Percentiles rank a stretch among this genome's conserved stretches.
phyloP scores from a whole-genome alignment of 495 filamentous ascomycete genomes.

The Terfezia boudieri region DNA sequence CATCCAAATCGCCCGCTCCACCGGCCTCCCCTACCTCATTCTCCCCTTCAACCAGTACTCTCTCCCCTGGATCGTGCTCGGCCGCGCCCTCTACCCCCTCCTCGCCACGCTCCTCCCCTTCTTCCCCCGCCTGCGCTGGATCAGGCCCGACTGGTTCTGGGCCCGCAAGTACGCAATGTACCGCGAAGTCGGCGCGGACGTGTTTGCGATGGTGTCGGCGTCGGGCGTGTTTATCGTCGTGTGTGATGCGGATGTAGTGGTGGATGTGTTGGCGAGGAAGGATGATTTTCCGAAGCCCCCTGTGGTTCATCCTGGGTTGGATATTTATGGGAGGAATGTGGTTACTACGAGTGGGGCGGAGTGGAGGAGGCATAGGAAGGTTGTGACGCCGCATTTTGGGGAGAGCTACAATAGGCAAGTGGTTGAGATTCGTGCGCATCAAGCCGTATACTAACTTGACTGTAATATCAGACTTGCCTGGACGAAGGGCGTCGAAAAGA shows the following conservation, averaged over 20 bases:
- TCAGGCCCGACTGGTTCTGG: constrained; percentile 24
- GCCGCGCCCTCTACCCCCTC: background rate
- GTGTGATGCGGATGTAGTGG: constrained; percentile 35
- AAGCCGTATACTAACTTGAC: background rate
- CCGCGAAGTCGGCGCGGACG: constrained; percentile 22
- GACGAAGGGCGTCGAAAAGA: background rate
- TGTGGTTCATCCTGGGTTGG: constrained; percentile 31
- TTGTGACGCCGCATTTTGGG: constrained; percentile 43
- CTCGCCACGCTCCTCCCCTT: background rate
- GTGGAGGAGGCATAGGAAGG: constrained; percentile 48
- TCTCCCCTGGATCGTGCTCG: background rate
- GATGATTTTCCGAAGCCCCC: constrained; percentile 48
- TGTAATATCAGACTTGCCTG: background rate
- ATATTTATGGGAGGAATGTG: constrained; percentile 41
- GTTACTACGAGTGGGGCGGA: constrained; percentile 37
- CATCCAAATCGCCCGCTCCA: background rate
- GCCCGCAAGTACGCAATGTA: constrained; percentile 22
- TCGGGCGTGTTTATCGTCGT: constrained; percentile 25
- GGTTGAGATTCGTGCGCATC: constrained; percentile 18
- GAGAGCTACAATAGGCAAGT: constrained; percentile 49
- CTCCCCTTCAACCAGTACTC: background rate
- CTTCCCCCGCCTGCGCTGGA: constrained; percentile 3
- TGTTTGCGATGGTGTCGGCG: constrained; percentile 34
- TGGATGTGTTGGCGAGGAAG: constrained; percentile 34
- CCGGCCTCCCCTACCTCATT: background rate